A percentile compares a stretch with the other conserved stretches of the same genome.
Evolutionary conservation across 2,329 filamentous ascomycete genomes (phyloP).

Genomic region (Nemania bipapillata): DNA sequence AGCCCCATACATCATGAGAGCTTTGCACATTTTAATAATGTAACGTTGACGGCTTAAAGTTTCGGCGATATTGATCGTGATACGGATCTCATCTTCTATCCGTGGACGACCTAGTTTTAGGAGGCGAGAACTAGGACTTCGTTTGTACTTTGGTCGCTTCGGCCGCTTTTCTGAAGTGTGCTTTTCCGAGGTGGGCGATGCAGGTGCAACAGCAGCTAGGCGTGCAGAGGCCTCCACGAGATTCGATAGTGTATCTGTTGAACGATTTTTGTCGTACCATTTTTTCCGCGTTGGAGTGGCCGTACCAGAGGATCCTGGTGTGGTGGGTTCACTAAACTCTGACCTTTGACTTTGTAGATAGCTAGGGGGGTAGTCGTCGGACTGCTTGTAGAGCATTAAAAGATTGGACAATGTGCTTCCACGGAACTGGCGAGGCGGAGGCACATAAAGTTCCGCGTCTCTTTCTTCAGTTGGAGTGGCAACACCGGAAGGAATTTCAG

Average conservation of each 20-base stretch:
- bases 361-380: slow-evolving; percentile 45
- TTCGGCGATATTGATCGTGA: slow-evolving; percentile 66
- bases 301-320: slow-evolving; percentile 55
- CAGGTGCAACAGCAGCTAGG: slow-evolving; percentile 53
- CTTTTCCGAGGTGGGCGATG: slow-evolving; percentile 30
- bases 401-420: slow-evolving; percentile 60
- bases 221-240: slow-evolving; percentile 60
- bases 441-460: slow-evolving; percentile 56
- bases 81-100: slow-evolving; percentile 59
- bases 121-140: slow-evolving; percentile 51
- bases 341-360: slow-evolving; percentile 48
- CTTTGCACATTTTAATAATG: slow-evolving; percentile 83
- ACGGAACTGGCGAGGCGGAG: slow-evolving; percentile 57
- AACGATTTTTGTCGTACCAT: slow-evolving; percentile 62
- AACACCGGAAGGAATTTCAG: slow-evolving; percentile 38
- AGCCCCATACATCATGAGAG: slow-evolving; percentile 88
- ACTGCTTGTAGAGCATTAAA: slow-evolving; percentile 59
- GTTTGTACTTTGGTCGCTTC: slow-evolving; percentile 54
- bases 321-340: slow-evolving; percentile 47
- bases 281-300: slow-evolving; percentile 59
- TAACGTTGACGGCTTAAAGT: slow-evolving; percentile 85
- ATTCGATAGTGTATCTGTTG: slow-evolving; percentile 60
- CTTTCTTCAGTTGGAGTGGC: slow-evolving; percentile 52
- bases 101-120: slow-evolving; percentile 54
- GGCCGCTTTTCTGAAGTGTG: slow-evolving; percentile 41